A percentile compares a stretch with the other conserved stretches of the same genome.
phyloP scores from a whole-genome alignment of 345 rosid species.

The Brassica incana region DNA sequence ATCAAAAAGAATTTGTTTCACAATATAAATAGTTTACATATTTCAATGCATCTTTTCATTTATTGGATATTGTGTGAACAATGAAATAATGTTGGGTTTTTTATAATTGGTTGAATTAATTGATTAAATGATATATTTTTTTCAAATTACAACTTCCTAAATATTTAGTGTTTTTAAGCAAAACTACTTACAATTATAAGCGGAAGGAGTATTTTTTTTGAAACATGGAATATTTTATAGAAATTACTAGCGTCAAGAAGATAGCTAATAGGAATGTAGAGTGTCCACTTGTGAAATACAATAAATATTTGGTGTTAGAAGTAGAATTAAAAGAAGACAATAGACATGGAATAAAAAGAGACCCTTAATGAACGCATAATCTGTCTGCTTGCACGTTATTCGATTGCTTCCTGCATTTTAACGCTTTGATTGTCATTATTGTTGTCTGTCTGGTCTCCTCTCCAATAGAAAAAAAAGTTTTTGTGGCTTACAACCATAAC shows the following conservation, averaged over 20 bases:
- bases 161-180: too few species aligned
- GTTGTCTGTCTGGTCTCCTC: neutral
- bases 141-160: too few species aligned
- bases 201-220: too few species aligned
- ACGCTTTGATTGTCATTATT: slow-evolving; percentile 27
- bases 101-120: too few species aligned
- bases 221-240: too few species aligned
- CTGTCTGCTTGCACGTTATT: slow-evolving; percentile 29
- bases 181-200: too few species aligned
- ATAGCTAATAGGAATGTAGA: neutral
- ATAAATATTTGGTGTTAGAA: neutral
- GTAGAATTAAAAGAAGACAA: neutral
- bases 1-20: too few species aligned
- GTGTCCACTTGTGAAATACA: neutral
- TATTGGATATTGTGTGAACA: too few species aligned
- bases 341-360: slow-evolving; percentile 10
- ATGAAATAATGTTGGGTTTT: too few species aligned
- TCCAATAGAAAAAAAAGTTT: neutral
- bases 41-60: too few species aligned
- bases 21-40: too few species aligned
- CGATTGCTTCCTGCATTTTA: slow-evolving; percentile 31
- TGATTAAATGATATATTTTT: too few species aligned
- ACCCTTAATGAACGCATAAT: slow-evolving; percentile 17
- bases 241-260: neutral
- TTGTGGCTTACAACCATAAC: neutral